These are phyloP conservation scores for Metschnikowia vanudenii DNA, from an alignment of 805 yeast species.

Conservation along the genomic window DNA sequence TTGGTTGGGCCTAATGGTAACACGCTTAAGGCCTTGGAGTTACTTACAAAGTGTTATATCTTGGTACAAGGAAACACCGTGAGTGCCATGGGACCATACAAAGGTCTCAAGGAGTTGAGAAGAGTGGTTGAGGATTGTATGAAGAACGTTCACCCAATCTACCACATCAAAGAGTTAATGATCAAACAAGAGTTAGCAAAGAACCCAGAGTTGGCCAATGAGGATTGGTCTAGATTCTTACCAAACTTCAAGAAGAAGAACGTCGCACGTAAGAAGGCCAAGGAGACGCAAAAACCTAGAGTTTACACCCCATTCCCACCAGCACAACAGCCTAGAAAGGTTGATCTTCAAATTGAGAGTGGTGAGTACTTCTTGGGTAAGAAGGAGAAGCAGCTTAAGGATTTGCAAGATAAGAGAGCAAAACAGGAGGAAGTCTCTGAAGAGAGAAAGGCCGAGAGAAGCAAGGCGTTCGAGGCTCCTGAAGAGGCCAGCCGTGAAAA, in stretches of 20 bases:
- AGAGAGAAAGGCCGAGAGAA: slow-evolving; percentile 65
- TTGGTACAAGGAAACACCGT: slow-evolving; percentile 98
- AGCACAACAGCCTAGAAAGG: slow-evolving; percentile 92
- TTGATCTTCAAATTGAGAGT: slow-evolving; percentile 94
- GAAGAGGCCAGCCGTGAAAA: slow-evolving; percentile 62
- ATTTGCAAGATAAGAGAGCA: slow-evolving; percentile 72
- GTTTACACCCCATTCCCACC: slow-evolving; percentile 99
- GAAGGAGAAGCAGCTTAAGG: slow-evolving; percentile 71
- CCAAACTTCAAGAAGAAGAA: slow-evolving; percentile 96
- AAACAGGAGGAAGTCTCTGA: slow-evolving; percentile 71
- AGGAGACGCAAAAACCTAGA: slow-evolving; percentile 55
- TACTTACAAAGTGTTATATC: slow-evolving; percentile 92
- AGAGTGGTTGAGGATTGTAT: slow-evolving; percentile 97
- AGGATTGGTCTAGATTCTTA: slow-evolving; percentile 94
- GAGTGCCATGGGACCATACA: slow-evolving; percentile 93
- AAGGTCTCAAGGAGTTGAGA: slow-evolving; percentile 87
- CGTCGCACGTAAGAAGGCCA: slow-evolving; percentile 87
- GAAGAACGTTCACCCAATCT: slow-evolving; percentile 96
- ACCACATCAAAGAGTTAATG: slow-evolving; percentile 96
- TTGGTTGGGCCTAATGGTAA: slow-evolving; percentile 96
- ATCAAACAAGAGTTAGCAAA: slow-evolving; percentile 92
- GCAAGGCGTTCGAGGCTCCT: slow-evolving; percentile 82
- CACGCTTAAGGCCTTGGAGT: slow-evolving; percentile 91
- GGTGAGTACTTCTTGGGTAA: slow-evolving; percentile 96
- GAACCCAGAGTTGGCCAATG: slow-evolving; percentile 92